Percentiles rank a stretch among this genome's conserved stretches.
Conservation (phyloP, 1,284 basidiomycete genomes). For the Bondarzewia mesenterica region DNA sequence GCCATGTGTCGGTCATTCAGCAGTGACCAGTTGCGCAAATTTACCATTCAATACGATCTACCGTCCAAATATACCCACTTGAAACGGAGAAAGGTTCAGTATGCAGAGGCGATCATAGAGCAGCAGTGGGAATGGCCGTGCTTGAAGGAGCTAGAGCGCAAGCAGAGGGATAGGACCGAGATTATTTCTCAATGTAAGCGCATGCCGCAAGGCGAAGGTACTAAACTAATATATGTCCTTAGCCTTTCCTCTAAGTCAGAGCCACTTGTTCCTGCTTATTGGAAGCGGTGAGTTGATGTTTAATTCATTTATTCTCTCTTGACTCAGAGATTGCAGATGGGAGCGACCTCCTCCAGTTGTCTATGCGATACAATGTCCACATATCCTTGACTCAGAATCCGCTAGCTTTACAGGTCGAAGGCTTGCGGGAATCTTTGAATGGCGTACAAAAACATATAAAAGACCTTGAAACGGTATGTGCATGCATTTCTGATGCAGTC, state of each 20-base stretch:
- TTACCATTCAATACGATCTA: constrained; percentile 39
- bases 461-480: constrained; percentile 27
- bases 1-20: constrained; percentile 57
- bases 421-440: constrained; percentile 29
- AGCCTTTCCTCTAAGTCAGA: constrained; percentile 52
- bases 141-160: constrained; percentile 40
- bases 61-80: constrained; percentile 22
- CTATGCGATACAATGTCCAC: constrained; percentile 51
- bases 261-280: constrained; percentile 61
- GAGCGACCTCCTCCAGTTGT: constrained; percentile 47
- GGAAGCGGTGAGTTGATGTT: constrained; percentile 49
- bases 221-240: not conserved
- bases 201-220: constrained; percentile 1
- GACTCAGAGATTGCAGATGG: constrained; percentile 40
- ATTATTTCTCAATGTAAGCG: constrained; percentile 39
- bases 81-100: constrained; percentile 34
- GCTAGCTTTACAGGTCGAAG: constrained; percentile 51
- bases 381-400: constrained; percentile 49
- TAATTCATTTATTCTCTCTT: constrained; percentile 1
- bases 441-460: constrained; percentile 2
- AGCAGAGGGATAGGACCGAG: constrained; percentile 45
- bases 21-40: constrained; percentile 47
- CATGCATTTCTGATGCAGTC: not conserved
- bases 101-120: constrained; percentile 53
- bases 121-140: constrained; percentile 62